Evolutionary conservation across 805 yeast genomes (phyloP), one percentile per base, ranked within the genome.

Genomic region (Saturnispora serradocipensis): DNA sequence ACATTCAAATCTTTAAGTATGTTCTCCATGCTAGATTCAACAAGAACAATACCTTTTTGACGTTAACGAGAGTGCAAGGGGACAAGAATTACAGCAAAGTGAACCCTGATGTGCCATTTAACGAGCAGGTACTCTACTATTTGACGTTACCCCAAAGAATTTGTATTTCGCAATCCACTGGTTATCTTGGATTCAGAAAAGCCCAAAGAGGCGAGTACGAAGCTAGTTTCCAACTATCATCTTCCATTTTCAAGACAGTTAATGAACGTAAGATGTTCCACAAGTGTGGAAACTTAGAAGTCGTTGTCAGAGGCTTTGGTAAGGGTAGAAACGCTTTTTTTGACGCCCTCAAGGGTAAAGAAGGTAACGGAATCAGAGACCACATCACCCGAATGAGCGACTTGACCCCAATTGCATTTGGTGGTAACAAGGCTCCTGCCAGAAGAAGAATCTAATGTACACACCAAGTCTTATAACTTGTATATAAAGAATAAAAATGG

Each of bases 131-230:
- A 48, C 73, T 88, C 46, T 86, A 88, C 65, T 84, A 84, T 69
- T 72, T 88, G 59, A 81, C 84, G 55, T 77, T 90, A 46, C 93
- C 89, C 25, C 91, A 90, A 67, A 84, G 80, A 56, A 82, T 84
- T 28, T 75, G 78, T 56, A 64, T 84, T 44, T 78, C 84, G 22
- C 70, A 87, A 48, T 78, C 88, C 7, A 84, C 96, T 0, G 99
- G 99, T 48, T 80, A 78, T 63, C 72, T 88, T 48, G 99, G 98
- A 3, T 91, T 89, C 73, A 78, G 88, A 62, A 88, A 89, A 62
- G 80, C 93, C 16, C 88, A 88, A 52, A 81, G 97, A 68, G 88
- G 95, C 46, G 96, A 88, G 67, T 88, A 87, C 62, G 99, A 91
- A 69, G 97, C 96, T 1, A 85, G 85, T 13, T 90, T 84, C 73